A percentile compares a stretch with the other conserved stretches of the same genome.
phyloP scores from a whole-genome alignment of 1,284 basidiomycete species.

The Naganishia sp. region DNA sequence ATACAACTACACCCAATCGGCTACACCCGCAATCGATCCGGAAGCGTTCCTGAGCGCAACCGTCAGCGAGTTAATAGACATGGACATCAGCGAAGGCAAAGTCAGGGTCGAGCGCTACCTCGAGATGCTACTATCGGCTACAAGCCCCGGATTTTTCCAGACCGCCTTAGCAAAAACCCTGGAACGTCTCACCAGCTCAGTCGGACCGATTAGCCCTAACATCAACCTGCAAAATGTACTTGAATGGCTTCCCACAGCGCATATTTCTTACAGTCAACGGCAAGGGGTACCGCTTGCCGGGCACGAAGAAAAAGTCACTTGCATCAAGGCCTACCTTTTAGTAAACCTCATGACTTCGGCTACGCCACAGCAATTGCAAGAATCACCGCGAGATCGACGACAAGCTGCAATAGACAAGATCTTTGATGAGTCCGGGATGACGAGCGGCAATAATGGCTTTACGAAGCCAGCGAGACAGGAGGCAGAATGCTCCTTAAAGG shows the following conservation, averaged over 20 bases:
- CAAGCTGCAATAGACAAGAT: constrained; percentile 4
- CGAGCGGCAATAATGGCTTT: neutral
- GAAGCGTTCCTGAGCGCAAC: constrained; percentile 13
- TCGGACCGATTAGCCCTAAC: neutral
- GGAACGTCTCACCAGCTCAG: neutral
- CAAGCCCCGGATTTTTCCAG: neutral
- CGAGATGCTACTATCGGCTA: constrained; percentile 17
- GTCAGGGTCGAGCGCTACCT: constrained; percentile 12
- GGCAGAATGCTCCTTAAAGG: neutral
- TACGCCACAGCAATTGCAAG: neutral
- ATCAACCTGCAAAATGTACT: neutral
- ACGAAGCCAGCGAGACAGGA: neutral
- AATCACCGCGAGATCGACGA: constrained; percentile 5
- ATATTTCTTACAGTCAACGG: neutral
- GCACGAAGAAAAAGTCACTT: constrained; percentile 10
- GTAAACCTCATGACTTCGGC: constrained; percentile 4
- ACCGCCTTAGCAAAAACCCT: neutral
- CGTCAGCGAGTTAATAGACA: constrained; percentile 1
- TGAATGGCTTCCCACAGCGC: constrained; percentile 6
- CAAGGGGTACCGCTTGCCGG: constrained; percentile 1
- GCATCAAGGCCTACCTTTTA: constrained; percentile 15
- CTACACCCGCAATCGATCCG: constrained; percentile 13
- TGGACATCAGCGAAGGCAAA: constrained; percentile 11
- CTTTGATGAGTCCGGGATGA: neutral
- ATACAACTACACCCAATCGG: constrained; percentile 4